Evolutionary conservation across 176 grass and related monocot genomes (phyloP), one percentile per base, ranked within the genome.

Genomic region (Avena atlantica): DNA sequence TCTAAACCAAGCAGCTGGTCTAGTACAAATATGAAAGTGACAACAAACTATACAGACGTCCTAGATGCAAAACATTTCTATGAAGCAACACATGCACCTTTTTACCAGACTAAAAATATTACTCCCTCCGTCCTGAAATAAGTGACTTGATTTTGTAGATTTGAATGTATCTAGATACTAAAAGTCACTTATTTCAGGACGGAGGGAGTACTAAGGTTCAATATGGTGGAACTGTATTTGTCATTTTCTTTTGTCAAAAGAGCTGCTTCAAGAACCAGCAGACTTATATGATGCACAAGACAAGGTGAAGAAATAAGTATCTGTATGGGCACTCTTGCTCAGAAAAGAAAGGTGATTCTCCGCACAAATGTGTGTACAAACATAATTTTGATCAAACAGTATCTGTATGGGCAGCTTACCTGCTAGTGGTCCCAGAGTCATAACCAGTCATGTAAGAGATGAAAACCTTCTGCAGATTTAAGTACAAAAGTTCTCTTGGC

Each of bases 371-470:
- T 40, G 44, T 20, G 17, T 47, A 48, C 25, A 57, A 80, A 80
- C 78, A 80, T 47, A 23, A 82, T 15, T 15, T 52, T 49, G 9
- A 53, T 52, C 14, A 19, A 66, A 53, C 15, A 69, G 16, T 36
- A 53, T 82, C 12, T 44, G 42, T 51, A 23, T 87, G 55, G 13
- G 37, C 56, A 83, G 69, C 65, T 79, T 94, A 95, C 96, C 96
- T 98, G 92, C 85, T 98, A 81, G 92, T 94, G 86, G 85, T 90
- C 72, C 96, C 96, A 83, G 86, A 90, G 87, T 89, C 86, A 90
- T 92, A 95, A 84, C 93, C 91, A 89, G 90, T 90, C 83, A 89
- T 87, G 86, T 98, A 98, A 52, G 96, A 98, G 70, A 96, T 76
- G 49, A 92, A 96, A 86, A 98, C 92, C 87, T 81, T 96, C 82